phyloP scores from a whole-genome alignment of 2,329 filamentous ascomycete species.

The Penicillium sumatraense region DNA sequence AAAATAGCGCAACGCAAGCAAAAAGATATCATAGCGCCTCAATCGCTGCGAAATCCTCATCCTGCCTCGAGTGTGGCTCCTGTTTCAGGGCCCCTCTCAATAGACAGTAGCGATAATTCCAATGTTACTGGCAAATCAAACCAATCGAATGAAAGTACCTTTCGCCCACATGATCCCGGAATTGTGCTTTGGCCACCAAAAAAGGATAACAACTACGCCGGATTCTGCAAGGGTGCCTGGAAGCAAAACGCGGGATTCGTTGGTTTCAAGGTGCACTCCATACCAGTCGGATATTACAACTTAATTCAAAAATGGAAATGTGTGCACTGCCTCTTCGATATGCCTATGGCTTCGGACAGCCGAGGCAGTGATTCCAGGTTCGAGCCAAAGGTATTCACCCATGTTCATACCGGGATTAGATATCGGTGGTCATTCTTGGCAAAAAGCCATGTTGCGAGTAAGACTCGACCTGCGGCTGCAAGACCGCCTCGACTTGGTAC shows the following conservation, averaged over 20 bases:
- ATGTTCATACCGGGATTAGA: constrained; percentile 40
- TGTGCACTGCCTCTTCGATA: no score
- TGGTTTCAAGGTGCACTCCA: constrained; percentile 16
- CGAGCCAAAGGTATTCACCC: constrained; percentile 24
- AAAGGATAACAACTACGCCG: constrained; percentile 39
- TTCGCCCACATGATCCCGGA: no score
- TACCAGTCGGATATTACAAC: constrained; percentile 26
- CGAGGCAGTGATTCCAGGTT: no score
- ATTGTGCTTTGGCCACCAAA: constrained; percentile 39
- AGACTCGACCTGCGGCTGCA: constrained; percentile 14
- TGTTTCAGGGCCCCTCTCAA: no score
- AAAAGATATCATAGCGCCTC: no score
- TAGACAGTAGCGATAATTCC: no score
- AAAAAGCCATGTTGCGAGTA: constrained; percentile 49
- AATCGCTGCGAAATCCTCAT: no score
- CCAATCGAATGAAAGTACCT: no score
- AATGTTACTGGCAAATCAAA: no score
- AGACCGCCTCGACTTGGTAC: constrained; percentile 7
- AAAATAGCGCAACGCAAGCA: no score
- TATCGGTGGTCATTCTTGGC: constrained; percentile 55
- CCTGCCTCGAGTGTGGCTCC: no score
- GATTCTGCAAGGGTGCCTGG: constrained; percentile 54
- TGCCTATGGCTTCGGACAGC: no score
- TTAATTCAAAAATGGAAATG: constrained; percentile 16
- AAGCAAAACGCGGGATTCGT: constrained; percentile 33